Percentiles rank a stretch among this genome's conserved stretches.
Conservation (phyloP, 2,329 filamentous ascomycete species). For the Alternaria conjuncta region DNA sequence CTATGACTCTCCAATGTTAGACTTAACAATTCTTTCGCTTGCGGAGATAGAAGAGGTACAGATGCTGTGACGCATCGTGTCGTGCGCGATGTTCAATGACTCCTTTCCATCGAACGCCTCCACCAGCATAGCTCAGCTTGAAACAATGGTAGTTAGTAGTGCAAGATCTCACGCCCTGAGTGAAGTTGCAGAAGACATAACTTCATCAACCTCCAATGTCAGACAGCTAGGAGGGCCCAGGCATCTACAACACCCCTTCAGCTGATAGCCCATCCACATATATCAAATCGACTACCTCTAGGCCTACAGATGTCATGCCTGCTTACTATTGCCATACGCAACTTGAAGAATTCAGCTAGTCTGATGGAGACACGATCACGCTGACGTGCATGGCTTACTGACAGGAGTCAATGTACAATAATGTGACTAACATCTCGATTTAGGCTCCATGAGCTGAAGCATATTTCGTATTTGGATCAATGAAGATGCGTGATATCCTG, state of each 20-base stretch:
- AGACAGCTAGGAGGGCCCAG: not conserved
- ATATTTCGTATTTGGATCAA: not conserved
- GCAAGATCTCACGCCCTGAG: no score
- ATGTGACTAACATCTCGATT: not conserved
- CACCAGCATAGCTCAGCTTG: no score
- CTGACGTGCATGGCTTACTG: not conserved
- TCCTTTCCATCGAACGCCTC: no score
- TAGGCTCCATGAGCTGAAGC: not conserved
- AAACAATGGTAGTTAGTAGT: no score
- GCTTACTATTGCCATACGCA: not conserved
- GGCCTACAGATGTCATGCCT: not conserved
- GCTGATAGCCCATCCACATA: not conserved
- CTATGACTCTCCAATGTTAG: no score
- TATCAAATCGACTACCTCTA: not conserved
- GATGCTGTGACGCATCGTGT: no score
- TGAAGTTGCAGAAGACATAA: not conserved
- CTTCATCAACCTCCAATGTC: not conserved
- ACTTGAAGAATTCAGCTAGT: rapidly evolving
- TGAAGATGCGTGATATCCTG: rapidly evolving
- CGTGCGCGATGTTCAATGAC: no score
- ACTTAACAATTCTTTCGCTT: no score
- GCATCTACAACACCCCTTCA: not conserved
- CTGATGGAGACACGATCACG: not conserved
- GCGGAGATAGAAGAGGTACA: no score
- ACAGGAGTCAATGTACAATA: not conserved